phyloP scores from a whole-genome alignment of 2,329 filamentous ascomycete species.

The Epichloe elymi region DNA sequence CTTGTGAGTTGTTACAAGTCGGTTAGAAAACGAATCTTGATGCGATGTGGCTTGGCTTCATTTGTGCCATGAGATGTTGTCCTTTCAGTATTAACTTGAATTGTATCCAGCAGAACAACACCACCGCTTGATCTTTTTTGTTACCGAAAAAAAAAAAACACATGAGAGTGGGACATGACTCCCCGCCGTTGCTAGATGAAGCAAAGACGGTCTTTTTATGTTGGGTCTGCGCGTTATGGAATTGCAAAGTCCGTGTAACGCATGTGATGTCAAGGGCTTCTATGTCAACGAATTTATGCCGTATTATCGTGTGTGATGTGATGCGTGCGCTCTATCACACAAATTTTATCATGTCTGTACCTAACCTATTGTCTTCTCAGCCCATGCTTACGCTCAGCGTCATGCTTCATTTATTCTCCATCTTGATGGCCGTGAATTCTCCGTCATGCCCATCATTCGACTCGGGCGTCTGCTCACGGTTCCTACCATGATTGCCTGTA shows the following conservation, averaged over 20 bases:
- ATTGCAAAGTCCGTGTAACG: too few relatives aligned
- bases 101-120: not conserved
- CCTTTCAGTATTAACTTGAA: not conserved
- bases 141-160: not conserved
- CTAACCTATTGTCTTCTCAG: too few relatives aligned
- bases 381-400: constrained; percentile 11
- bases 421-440: constrained; percentile 3
- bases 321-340: too few relatives aligned
- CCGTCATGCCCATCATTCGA: not conserved
- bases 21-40: not conserved
- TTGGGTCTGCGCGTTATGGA: not conserved
- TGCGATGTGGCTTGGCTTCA: not conserved
- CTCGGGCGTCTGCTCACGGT: not conserved
- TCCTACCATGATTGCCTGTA: not conserved
- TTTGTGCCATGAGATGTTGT: not conserved
- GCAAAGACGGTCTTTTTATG: not conserved
- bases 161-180: not conserved
- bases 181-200: not conserved
- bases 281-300: too few relatives aligned
- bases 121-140: not conserved
- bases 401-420: constrained; percentile 14
- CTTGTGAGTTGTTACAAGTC: not conserved
- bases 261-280: too few relatives aligned
- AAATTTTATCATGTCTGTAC: too few relatives aligned
- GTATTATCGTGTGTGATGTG: too few relatives aligned